Percentiles rank a stretch among this genome's conserved stretches.
Conservation (phyloP, 2,329 filamentous ascomycete genomes). For the Pseudovirgaria hyperparasitica region DNA sequence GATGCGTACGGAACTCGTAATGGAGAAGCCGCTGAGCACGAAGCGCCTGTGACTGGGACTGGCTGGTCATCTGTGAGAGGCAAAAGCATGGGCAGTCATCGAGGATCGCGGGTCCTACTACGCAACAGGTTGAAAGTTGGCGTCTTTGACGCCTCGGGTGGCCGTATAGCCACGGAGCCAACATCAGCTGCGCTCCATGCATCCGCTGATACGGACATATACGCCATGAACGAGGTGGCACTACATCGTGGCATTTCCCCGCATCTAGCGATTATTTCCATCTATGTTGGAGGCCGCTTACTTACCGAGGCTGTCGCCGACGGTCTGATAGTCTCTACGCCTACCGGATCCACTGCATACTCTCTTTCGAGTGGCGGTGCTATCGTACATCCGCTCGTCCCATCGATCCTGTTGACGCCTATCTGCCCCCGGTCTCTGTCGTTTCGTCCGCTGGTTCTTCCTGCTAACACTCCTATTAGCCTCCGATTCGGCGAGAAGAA, state of each 20-base stretch:
- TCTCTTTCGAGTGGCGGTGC: constrained; percentile 83
- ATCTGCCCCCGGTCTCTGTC: constrained; percentile 88
- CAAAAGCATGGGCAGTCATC: constrained; percentile 64
- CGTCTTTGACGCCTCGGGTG: constrained; percentile 61
- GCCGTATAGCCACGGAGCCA: constrained; percentile 16
- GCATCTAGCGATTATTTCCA: constrained; percentile 82
- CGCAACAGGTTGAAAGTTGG: constrained; percentile 80
- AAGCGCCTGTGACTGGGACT: constrained; percentile 28
- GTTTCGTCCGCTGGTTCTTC: constrained; percentile 82
- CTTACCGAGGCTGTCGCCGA: constrained; percentile 91
- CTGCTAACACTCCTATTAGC: constrained; percentile 71
- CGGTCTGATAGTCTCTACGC: constrained; percentile 86
- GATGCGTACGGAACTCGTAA: constrained; percentile 30
- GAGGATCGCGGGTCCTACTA: constrained; percentile 70
- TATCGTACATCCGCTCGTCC: constrained; percentile 88
- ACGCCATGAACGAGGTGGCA: constrained; percentile 89
- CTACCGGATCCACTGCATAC: constrained; percentile 91
- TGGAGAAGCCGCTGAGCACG: no score
- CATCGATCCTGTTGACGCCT: constrained; percentile 77
- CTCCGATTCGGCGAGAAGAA: constrained; percentile 60
- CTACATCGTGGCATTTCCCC: constrained; percentile 84
- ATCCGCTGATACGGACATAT: constrained; percentile 27
- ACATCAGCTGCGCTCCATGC: no score
- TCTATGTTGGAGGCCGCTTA: constrained; percentile 79
- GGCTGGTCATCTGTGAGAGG: constrained; percentile 62